Evolutionary conservation across 129 eudicot genomes (phyloP).

Genomic region (Erigeron canadensis): DNA sequence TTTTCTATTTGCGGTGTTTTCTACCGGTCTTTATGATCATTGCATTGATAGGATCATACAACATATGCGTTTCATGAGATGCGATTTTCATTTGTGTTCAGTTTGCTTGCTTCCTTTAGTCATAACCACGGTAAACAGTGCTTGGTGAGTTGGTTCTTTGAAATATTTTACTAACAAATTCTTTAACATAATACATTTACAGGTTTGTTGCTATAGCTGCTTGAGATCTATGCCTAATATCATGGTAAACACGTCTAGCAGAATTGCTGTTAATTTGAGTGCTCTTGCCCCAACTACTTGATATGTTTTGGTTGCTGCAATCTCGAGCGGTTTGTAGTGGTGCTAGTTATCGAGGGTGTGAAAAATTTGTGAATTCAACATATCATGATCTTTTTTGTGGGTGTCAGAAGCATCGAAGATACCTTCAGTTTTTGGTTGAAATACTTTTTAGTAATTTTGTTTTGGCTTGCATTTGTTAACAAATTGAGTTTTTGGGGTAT

Average conservation of each 20-base stretch:
- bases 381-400: conserved; percentile 15
- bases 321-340: conserved; percentile 1
- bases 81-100: background rate
- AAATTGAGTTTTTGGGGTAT: background rate
- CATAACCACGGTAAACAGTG: background rate
- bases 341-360: conserved; percentile 20
- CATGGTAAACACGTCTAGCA: conserved; percentile 2
- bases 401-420: background rate
- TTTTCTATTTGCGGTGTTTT: background rate
- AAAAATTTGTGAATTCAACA: conserved; percentile 14
- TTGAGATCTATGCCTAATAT: conserved; percentile 14
- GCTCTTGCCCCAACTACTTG: conserved; percentile 1
- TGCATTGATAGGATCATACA: background rate
- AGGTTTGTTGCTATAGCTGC: conserved; percentile 29
- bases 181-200: background rate
- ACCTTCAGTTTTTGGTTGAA: background rate
- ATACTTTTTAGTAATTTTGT: background rate
- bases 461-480: background rate
- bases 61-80: background rate
- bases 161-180: background rate
- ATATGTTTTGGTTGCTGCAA: conserved; percentile 16
- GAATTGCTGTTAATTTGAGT: conserved; percentile 9
- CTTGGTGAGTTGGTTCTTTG: background rate
- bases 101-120: background rate
- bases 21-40: background rate